Base-by-base conservation (phyloP, 371 early-diverging fungal species). In the Mortierella sp. region DNA sequence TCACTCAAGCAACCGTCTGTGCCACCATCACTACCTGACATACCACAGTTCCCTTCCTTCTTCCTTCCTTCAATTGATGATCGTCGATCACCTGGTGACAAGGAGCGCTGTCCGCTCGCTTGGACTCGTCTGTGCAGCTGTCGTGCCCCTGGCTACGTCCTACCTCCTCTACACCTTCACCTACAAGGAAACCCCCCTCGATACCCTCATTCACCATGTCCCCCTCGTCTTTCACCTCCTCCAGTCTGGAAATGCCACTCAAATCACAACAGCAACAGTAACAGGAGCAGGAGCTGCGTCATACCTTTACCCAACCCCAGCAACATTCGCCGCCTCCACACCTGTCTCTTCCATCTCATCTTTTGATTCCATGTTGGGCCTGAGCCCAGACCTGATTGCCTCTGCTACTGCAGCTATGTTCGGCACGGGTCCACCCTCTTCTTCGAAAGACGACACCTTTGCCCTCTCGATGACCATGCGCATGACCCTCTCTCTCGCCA, bases 111-210 rank as follows among this genome's bases (percentile, higher is more conserved):
- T 79, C 31, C 83, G 83, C 14, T 78, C 82, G 21, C n/a, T 86
- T n/a, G 90, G 90, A 31, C 69, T 90, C 5, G 37, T 87, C 34
- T 88, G 88, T 69, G 87, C 91, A 0, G 88, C 90, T 9, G 81
- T 91, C 8, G 91, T 91, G 31, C 91, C 91, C 10, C 67, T 89
- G 26, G 88, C 91, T 1, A 88, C 91, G 53, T 72, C 88, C 34
- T 90, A 90, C 77, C 90, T 90, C 74, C 74, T 90, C 57, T 90
- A 91, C 74, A 88, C 88, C 46, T 73, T 90, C 46, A 81, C 83
- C 37, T 88, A 89, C 53, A 90, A 89, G 31, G 77, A 82, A 26
- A 86, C 87, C 6, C 77, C 89, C 13, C 82, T 91, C 76, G 82
- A 82, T 37, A 70, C 84, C 10, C 80, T 88, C 21, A 26, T 79